Base-by-base conservation (phyloP, 768 basidiomycete species). In the Boletus rufocinnamomeus region DNA sequence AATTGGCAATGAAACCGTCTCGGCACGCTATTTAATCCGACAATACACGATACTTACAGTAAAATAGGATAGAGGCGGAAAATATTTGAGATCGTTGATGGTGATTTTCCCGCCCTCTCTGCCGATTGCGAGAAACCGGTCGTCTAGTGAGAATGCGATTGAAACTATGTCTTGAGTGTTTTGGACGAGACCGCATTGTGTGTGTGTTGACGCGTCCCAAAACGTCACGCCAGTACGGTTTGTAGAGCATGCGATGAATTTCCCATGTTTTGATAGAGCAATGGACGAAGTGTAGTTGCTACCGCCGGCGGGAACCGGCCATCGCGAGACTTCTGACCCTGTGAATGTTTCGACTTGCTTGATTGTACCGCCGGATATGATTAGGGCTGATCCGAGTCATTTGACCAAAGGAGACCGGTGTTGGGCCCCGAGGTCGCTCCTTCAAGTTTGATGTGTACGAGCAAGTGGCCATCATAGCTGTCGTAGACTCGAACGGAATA, bases 341-440 rank as follows among this genome's bases (percentile, higher is more conserved):
- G 30, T 32, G 9, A 9, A 32, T 32, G 30, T 1, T 2, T 32
- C 10, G 30, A 32, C 9, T 32, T 32, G 9, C 30, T 32, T 32
- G 30, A 32, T 32, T 32, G 1, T 1, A 32, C 8, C 2, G 1
- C 13, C 7, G 11, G 53, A 40, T 8, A 50, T 4, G n/a, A 60
- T 35, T 8, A 23, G n/a, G 58, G 40, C 11, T 58, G 50, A 9
- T n/a, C n/a, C n/a, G n/a, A n/a, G n/a, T 45, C 5, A 43, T 25
- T 17, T 6, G 16, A 50, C 62, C 62, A 61, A 7, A 54, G 19
- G 11, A 65, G 54, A 27, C 56, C 48, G 0, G 14, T 10, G 40
- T 63, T 64, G 50, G 13, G 32, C 1, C 0, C 6, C 0, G 37
- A 25, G 21, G 28, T 14, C 0, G 55, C 59, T 7, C 2, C 0